Evolutionary conservation across 2,329 filamentous ascomycete species (phyloP).

Genomic region (Trichoderma atrobrunneum): DNA sequence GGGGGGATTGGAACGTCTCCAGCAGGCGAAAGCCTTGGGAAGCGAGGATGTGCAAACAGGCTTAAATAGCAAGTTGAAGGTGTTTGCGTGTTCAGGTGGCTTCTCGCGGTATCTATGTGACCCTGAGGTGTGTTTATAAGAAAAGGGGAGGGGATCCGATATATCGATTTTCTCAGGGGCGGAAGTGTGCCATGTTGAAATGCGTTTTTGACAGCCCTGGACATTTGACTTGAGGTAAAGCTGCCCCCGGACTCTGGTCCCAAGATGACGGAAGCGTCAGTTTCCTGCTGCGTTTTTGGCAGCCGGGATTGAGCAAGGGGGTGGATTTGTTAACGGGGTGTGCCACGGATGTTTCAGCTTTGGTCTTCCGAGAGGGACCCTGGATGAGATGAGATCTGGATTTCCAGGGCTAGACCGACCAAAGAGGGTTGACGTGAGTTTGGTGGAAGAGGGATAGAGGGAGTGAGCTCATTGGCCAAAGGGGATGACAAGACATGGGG

Average conservation of each 20-base stretch:
- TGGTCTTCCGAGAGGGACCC: background rate
- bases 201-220: background rate
- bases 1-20: background rate
- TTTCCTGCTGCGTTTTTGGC: background rate
- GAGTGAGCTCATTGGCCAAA: background rate
- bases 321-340: background rate
- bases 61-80: constrained; percentile 10
- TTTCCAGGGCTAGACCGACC: background rate
- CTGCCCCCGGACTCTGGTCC: background rate
- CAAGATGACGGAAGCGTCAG: background rate
- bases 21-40: background rate
- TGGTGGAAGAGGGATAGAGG: too few relatives aligned
- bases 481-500: background rate
- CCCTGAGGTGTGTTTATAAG: background rate
- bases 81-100: constrained; percentile 12
- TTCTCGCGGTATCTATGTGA: background rate
- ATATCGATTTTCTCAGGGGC: background rate
- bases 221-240: background rate
- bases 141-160: background rate
- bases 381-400: background rate
- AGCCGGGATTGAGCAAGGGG: background rate
- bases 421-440: background rate
- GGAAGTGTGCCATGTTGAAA: background rate
- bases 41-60: constrained; percentile 4
- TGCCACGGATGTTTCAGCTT: constrained; percentile 13